Percentiles rank a stretch among this genome's conserved stretches.
Evolutionary conservation across 1,284 basidiomycete species (phyloP).

Genomic region (Malassezia psittaci): DNA sequence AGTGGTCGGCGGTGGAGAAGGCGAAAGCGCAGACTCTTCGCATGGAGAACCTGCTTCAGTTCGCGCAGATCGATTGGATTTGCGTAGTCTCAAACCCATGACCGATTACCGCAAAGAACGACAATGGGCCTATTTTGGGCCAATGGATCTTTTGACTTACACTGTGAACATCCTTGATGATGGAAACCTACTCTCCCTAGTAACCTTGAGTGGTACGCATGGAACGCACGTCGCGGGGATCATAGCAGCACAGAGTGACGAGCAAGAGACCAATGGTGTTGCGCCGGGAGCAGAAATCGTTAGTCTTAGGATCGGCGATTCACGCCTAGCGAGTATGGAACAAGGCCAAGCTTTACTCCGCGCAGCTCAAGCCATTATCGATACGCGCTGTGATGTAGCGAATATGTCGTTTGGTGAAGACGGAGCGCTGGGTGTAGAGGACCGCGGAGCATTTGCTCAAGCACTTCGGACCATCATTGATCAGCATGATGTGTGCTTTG

Average conservation of each 20-base stretch:
- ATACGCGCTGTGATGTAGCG: slow-evolving; percentile 44
- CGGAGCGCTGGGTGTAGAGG: slow-evolving; percentile 41
- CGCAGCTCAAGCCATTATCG: slow-evolving; percentile 46
- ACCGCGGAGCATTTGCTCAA: slow-evolving; percentile 44
- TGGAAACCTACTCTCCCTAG: slow-evolving; percentile 36
- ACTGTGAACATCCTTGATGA: slow-evolving; percentile 43
- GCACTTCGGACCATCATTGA: slow-evolving; percentile 38
- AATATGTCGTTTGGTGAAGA: slow-evolving; percentile 49
- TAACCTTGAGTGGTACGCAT: slow-evolving; percentile 44
- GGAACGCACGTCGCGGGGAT: slow-evolving; percentile 49
- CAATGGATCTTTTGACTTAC: slow-evolving; percentile 46
- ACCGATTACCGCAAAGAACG: slow-evolving; percentile 45
- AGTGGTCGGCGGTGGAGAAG: slow-evolving; percentile 47
- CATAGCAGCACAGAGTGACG: slow-evolving; percentile 39
- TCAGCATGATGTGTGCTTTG: slow-evolving; percentile 40
- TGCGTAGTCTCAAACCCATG: slow-evolving; percentile 29
- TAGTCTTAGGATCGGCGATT: slow-evolving; percentile 39
- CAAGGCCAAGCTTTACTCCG: slow-evolving; percentile 48
- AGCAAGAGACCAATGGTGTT: slow-evolving; percentile 43
- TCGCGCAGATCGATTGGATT: slow-evolving; percentile 28
- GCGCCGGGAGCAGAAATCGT: slow-evolving; percentile 47
- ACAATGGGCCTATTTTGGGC: slow-evolving; percentile 43
- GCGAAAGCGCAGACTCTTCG: slow-evolving; percentile 32
- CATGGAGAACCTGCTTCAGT: slow-evolving; percentile 27
- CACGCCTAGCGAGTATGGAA: slow-evolving; percentile 44